Conservation (phyloP, 164 flowering plant genomes). For the Malania oleifera region DNA sequence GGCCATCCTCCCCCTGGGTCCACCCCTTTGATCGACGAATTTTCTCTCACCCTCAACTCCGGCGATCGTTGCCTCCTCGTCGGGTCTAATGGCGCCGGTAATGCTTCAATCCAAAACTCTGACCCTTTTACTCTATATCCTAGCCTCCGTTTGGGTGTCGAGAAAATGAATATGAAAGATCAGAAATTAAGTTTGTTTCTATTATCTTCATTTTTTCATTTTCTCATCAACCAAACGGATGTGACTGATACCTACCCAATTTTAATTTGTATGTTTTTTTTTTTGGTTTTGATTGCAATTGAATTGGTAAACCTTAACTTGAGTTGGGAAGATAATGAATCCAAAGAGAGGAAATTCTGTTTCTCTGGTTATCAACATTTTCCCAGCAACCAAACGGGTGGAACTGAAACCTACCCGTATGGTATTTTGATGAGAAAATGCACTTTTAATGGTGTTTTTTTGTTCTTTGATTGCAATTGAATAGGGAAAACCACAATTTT, state of each 20-base stretch:
- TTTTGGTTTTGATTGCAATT: no score
- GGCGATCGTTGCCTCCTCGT: conserved; percentile 92
- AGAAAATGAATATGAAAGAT: not conserved
- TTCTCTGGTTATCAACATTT: no score
- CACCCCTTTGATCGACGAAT: conserved; percentile 61
- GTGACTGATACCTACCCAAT: no score
- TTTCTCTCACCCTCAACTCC: conserved; percentile 56
- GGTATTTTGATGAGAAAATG: not conserved
- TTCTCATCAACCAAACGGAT: not conserved
- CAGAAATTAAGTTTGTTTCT: not conserved
- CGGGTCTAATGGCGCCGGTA: conserved; percentile 99
- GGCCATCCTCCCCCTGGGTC: conserved; percentile 94
- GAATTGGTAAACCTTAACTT: no score
- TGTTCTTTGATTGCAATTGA: not conserved
- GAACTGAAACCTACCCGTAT: not conserved
- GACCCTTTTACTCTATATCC: not conserved
- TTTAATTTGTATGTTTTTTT: no score
- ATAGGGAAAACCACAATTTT: conserved; percentile 92
- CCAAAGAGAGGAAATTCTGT: no score
- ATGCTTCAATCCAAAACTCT: not conserved
- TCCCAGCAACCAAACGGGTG: not conserved
- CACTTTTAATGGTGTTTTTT: not conserved
- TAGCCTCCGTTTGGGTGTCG: not conserved
- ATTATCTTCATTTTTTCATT: not conserved
- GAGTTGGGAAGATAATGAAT: no score